A percentile compares a stretch with the other conserved stretches of the same genome.
Conservation (phyloP, 352 stramenopile genomes). For the Phytophthora ramorum region DNA sequence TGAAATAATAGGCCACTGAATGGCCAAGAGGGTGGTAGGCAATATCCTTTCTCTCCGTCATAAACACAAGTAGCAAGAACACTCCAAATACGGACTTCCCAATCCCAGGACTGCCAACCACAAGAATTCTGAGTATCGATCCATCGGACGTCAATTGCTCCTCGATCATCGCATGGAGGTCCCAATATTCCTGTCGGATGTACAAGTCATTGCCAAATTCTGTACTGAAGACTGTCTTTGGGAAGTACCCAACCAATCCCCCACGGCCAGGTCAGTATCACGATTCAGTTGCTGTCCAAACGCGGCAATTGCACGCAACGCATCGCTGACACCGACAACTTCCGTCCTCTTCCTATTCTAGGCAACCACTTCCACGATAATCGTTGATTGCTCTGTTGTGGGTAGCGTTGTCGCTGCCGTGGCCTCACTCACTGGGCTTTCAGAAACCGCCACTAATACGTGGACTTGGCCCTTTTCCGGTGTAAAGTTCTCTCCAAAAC, state of each 20-base stretch:
- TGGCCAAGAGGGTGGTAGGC: constrained; percentile 18
- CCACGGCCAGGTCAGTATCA: neutral
- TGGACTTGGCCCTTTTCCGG: neutral
- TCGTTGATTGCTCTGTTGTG: too few relatives aligned
- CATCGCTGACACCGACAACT: neutral
- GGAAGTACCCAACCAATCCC: neutral
- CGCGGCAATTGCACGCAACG: neutral
- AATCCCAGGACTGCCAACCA: constrained; percentile 27
- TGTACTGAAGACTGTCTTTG: neutral
- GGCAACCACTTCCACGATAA: too few relatives aligned
- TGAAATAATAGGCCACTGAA: constrained; percentile 12
- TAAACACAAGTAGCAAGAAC: constrained; percentile 28
- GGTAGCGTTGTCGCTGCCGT: too few relatives aligned
- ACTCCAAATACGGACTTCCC: constrained; percentile 32
- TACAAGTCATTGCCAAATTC: constrained; percentile 15
- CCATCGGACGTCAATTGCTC: neutral
- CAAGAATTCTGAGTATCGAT: constrained; percentile 8
- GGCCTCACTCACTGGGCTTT: too few relatives aligned
- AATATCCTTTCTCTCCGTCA: constrained; percentile 32
- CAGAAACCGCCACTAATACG: neutral
- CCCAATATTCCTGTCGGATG: constrained; percentile 32
- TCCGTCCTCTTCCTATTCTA: too few relatives aligned
- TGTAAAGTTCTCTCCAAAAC: neutral
- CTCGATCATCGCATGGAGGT: constrained; percentile 10
- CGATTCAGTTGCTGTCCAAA: neutral